A percentile compares a stretch with the other conserved stretches of the same genome.
Conservation (phyloP, 2,329 filamentous ascomycete species). For the Monilinia polystroma region DNA sequence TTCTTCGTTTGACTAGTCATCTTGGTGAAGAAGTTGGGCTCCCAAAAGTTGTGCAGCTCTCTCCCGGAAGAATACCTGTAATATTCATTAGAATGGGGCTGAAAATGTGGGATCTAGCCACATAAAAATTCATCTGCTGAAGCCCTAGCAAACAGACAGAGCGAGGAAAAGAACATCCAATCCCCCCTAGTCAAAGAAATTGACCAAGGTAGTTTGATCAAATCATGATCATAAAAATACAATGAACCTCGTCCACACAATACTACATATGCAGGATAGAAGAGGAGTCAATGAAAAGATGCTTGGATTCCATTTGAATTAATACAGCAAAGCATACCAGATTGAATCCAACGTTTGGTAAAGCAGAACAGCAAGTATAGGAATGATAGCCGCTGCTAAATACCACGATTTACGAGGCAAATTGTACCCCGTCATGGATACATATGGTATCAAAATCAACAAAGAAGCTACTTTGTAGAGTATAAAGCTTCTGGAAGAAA, state of each 20-base stretch:
- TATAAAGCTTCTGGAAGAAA: background rate
- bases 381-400: conserved; percentile 24
- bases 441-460: background rate
- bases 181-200: background rate
- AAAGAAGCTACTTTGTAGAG: conserved; percentile 5
- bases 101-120: background rate
- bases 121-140: background rate
- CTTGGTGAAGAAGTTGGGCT: conserved; percentile 35
- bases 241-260: background rate
- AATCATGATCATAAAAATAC: too few relatives aligned
- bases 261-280: background rate
- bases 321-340: conserved; percentile 30
- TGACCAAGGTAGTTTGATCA: background rate
- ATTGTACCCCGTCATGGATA: conserved; percentile 27
- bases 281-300: background rate
- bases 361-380: conserved; percentile 28
- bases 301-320: background rate
- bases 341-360: conserved; percentile 28
- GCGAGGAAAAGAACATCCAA: background rate
- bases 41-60: conserved; percentile 1
- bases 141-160: background rate
- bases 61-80: conserved; percentile 1
- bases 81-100: conserved; percentile 1
- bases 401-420: background rate
- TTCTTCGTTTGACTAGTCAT: conserved; percentile 56